Conservation (phyloP, 352 stramenopile genomes). For the Bremia lactucae region DNA sequence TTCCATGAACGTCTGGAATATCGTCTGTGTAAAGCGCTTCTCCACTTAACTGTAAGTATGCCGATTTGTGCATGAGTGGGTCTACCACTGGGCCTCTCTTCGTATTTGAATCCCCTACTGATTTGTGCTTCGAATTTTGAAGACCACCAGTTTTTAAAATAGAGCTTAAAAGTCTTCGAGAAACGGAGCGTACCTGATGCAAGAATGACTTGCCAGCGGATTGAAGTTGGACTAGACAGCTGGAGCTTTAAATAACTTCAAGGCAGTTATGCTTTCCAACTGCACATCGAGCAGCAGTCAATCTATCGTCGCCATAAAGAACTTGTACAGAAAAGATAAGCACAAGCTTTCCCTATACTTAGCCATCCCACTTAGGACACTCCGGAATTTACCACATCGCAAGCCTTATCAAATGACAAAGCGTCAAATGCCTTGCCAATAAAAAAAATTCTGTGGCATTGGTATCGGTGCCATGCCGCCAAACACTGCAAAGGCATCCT, state of each 20-base stretch:
- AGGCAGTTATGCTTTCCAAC: neutral
- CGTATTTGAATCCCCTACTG: conserved; percentile 24
- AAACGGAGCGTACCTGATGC: conserved; percentile 37
- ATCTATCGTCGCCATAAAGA: conserved; percentile 76
- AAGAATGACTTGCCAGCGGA: conserved; percentile 55
- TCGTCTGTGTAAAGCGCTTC: conserved; percentile 94
- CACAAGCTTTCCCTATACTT: conserved; percentile 91
- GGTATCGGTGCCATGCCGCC: conserved; percentile 65
- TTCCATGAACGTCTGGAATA: conserved; percentile 76
- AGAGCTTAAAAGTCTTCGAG: conserved; percentile 45
- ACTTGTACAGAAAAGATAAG: conserved; percentile 92
- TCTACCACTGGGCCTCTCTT: conserved; percentile 79
- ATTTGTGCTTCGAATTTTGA: conserved; percentile 48
- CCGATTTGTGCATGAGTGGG: conserved; percentile 87
- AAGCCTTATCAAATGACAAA: conserved; percentile 76
- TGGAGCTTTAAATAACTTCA: conserved; percentile 16
- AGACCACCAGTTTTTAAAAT: conserved; percentile 52
- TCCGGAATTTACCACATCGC: conserved; percentile 63
- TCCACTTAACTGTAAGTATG: conserved; percentile 89
- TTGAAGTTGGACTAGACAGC: conserved; percentile 26
- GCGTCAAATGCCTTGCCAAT: conserved; percentile 71
- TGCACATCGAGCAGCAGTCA: conserved; percentile 39
- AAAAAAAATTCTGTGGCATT: conserved; percentile 66
- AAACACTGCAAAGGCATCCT: conserved; percentile 46
- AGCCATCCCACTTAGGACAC: conserved; percentile 89